A percentile compares a stretch with the other conserved stretches of the same genome.
These are phyloP conservation scores for Tolypocladium paradoxum DNA, from an alignment of 2,329 filamentous ascomycete genomes.

Conservation along the genomic window DNA sequence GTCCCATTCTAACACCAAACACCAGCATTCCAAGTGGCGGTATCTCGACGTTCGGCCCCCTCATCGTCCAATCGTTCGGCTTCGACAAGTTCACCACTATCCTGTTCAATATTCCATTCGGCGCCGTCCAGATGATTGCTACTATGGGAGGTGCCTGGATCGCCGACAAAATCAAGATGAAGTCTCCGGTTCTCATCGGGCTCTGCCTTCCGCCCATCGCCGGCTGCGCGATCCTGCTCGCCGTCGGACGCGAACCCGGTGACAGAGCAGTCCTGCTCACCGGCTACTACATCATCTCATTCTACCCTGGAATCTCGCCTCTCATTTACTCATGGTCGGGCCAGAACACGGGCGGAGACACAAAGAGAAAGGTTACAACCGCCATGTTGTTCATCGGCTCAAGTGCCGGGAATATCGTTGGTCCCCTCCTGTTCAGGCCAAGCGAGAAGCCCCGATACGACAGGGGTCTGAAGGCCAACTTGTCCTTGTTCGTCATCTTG, in stretches of 20 bases:
- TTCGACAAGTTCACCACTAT: constrained; percentile 47
- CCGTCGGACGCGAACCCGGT: constrained; percentile 31
- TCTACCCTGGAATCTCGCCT: constrained; percentile 42
- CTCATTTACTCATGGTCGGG: constrained; percentile 51
- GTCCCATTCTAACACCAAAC: neutral
- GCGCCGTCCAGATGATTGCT: constrained; percentile 46
- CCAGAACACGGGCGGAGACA: constrained; percentile 57
- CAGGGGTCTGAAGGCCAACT: constrained; percentile 46
- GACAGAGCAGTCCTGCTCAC: constrained; percentile 40
- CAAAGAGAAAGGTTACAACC: constrained; percentile 57
- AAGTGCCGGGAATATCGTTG: constrained; percentile 55
- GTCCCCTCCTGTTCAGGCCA: constrained; percentile 52
- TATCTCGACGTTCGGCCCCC: constrained; percentile 45
- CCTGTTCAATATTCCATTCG: constrained; percentile 50
- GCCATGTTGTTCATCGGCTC: constrained; percentile 55
- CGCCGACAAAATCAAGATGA: constrained; percentile 43
- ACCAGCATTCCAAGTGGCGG: constrained; percentile 22
- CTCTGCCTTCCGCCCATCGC: constrained; percentile 47
- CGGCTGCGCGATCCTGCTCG: constrained; percentile 43
- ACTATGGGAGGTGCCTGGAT: constrained; percentile 46
- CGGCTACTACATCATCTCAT: constrained; percentile 49
- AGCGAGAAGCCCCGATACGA: constrained; percentile 28
- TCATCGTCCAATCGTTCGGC: constrained; percentile 50
- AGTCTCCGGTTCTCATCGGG: constrained; percentile 42
- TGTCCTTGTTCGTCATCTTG: constrained; percentile 49